Evolutionary conservation across 768 basidiomycete species (phyloP).

Genomic region (Leucocoprinus leucothites): DNA sequence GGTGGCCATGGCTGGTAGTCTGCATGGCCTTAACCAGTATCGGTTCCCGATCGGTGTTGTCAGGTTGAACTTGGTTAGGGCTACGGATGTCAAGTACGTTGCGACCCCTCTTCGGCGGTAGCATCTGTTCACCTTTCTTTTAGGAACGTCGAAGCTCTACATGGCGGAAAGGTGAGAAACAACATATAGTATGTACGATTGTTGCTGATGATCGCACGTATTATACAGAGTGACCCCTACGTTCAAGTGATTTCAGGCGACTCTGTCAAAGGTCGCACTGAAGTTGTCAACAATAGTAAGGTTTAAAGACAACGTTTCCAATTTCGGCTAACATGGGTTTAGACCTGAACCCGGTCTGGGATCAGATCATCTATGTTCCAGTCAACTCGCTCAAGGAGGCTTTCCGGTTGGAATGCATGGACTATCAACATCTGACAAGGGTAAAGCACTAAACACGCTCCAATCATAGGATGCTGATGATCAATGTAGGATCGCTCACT

Average conservation of each 20-base stretch:
- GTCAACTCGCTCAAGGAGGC: conserved; percentile 73
- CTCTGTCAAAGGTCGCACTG: conserved; percentile 78
- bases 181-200: background rate
- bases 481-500: conserved; percentile 75
- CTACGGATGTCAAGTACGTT: conserved; percentile 82
- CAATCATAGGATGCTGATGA: conserved; percentile 5
- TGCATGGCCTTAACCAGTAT: conserved; percentile 82
- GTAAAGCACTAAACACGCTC: too few relatives aligned
- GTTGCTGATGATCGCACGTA: too few relatives aligned
- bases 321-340: conserved; percentile 7
- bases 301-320: too few relatives aligned
- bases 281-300: conserved; percentile 88
- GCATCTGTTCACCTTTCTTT: conserved; percentile 19
- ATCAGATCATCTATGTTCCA: conserved; percentile 92
- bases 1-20: conserved; percentile 87
- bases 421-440: conserved; percentile 90
- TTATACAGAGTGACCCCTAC: conserved; percentile 86
- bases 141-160: conserved; percentile 83
- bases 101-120: too few relatives aligned
- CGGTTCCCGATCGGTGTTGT: conserved; percentile 91
- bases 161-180: conserved; percentile 78
- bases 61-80: conserved; percentile 78
- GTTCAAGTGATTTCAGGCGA: conserved; percentile 78
- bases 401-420: conserved; percentile 85
- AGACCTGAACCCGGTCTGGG: conserved; percentile 95